These are phyloP conservation scores for Chlorella vulgaris DNA, from an alignment of 139 green algal species.

Conservation along the genomic window DNA sequence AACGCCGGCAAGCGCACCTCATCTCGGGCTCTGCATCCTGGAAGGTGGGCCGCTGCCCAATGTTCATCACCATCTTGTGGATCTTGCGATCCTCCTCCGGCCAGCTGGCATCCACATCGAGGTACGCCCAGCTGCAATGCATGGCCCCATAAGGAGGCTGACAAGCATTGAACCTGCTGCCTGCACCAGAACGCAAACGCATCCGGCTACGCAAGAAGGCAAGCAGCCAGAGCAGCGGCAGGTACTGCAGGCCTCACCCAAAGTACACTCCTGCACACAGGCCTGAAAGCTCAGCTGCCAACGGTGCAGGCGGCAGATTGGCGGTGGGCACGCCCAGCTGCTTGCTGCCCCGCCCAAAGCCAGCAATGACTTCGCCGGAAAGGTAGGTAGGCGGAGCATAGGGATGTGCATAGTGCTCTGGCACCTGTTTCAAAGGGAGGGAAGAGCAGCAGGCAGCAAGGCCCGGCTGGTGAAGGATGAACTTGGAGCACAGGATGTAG, in stretches of 20 bases:
- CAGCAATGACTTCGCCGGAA: constrained; percentile 62
- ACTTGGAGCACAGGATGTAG: neutral
- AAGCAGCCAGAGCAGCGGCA: neutral
- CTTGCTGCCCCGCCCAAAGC: constrained; percentile 88
- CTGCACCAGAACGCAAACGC: too few relatives aligned
- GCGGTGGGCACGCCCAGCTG: constrained; percentile 91
- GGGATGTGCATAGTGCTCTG: constrained; percentile 41
- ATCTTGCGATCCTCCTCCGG: constrained; percentile 53
- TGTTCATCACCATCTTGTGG: constrained; percentile 94
- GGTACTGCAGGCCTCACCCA: constrained; percentile 57
- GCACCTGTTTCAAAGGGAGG: constrained; percentile 40
- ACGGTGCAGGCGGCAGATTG: constrained; percentile 73
- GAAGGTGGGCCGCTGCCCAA: constrained; percentile 88
- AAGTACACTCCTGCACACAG: constrained; percentile 91
- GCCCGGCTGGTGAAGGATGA: too few relatives aligned
- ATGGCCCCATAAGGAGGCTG: neutral
- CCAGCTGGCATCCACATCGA: constrained; percentile 49
- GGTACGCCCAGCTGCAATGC: constrained; percentile 56
- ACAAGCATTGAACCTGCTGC: too few relatives aligned
- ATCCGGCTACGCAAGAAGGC: neutral
- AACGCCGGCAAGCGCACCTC: neutral
- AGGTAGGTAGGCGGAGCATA: constrained; percentile 49
- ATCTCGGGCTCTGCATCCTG: constrained; percentile 50
- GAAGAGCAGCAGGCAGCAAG: too few relatives aligned
- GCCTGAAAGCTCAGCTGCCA: constrained; percentile 57